Base-by-base conservation (phyloP, 129 eudicot genomes). In the Arctium minus region DNA sequence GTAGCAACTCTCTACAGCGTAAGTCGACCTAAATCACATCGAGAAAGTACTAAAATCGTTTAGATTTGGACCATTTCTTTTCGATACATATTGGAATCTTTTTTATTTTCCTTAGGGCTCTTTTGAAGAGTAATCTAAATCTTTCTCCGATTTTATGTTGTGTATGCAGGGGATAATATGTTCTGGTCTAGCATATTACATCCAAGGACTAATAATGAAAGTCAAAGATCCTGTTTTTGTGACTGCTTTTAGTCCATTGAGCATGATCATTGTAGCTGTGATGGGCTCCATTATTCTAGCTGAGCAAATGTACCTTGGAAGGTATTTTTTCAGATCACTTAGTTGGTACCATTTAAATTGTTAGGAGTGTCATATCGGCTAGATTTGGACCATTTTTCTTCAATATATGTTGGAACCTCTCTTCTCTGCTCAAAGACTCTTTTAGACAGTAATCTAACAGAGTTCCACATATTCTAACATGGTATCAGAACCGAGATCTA, bases 161-260 rank as follows among this genome's bases (percentile, higher is more conserved):
- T 85, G 76, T 73, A 46, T 86, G 79, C 89, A 90, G 94, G 93
- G 97, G 0, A 69, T 90, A 78, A 84, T 92, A 75, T 90, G 93
- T 77, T 92, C 97, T 6, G 93, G 93, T 18, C 81, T 92, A 56
- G 90, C 97, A n/a, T 92, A 87, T 71, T 92, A 92, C 68, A 85
- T 90, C 33, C 94, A 91, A 86, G 97, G 95, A 80, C 50, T 91
- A 30, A 70, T 93, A 64, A 91, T 91, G 93, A 87, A 88, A 88
- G 88, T 79, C 8, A 85, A 89, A 71, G 97, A 91, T 46, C 97
- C 91, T 12, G 96, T 93, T 69, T 91, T 91, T 62, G 94, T 89
- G 37, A 93, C 97, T 46, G 94, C 92, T 40, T 93, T 91, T 86
- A 91, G 85, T 78, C 97, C 96, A 42, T 74, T 93, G 68, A 53